Conservation (phyloP, 441 rosid species). For the Adansonia grandidieri region DNA sequence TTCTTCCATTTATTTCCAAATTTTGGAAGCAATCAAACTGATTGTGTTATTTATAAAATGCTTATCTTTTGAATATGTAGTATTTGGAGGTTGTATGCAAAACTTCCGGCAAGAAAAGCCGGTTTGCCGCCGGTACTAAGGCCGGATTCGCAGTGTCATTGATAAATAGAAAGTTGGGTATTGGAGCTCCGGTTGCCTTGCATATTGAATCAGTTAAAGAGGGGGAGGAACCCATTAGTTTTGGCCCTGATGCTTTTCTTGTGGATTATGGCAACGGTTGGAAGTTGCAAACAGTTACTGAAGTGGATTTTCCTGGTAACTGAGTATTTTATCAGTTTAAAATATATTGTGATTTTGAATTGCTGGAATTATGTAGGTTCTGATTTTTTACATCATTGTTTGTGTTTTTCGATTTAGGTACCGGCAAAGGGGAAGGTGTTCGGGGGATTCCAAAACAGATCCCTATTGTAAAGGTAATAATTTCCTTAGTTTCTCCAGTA, state of each 20-base stretch:
- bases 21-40: neutral
- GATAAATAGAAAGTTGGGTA: constrained; percentile 65
- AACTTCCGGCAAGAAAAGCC: constrained; percentile 48
- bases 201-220: constrained; percentile 70
- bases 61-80: constrained; percentile 25
- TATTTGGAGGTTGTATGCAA: constrained; percentile 65
- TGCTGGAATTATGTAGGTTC: neutral
- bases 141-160: constrained; percentile 79
- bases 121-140: constrained; percentile 73
- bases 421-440: constrained; percentile 24
- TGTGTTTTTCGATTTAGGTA: constrained; percentile 36
- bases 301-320: constrained; percentile 47
- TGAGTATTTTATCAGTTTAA: neutral
- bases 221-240: constrained; percentile 75
- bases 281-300: constrained; percentile 65
- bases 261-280: constrained; percentile 68
- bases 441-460: constrained; percentile 13
- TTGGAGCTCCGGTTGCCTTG: constrained; percentile 41
- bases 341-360: neutral
- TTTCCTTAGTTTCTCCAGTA: neutral
- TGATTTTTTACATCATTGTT: neutral
- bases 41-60: neutral
- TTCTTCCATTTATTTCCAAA: neutral
- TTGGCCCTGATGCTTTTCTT: constrained; percentile 75
- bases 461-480: constrained; percentile 30